phyloP scores from a whole-genome alignment of 306 rosid species.

The Abrus precatorius region DNA sequence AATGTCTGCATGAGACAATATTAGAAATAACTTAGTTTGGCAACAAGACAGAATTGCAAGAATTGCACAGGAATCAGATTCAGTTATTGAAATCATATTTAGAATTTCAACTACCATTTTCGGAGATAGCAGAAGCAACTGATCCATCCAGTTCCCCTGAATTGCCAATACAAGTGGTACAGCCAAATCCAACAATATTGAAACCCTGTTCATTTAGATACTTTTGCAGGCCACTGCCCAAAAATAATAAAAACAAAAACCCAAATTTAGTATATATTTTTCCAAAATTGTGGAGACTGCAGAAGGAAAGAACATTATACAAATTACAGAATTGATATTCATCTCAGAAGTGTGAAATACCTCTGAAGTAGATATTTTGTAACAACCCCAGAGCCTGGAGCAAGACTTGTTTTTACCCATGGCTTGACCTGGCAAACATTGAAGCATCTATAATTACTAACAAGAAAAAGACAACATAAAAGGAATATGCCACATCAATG shows the following conservation, averaged over 20 bases:
- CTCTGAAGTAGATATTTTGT: conserved; percentile 89
- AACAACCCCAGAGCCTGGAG: conserved; percentile 97
- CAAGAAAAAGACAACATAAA: conserved; percentile 16
- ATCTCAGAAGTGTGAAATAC: conserved; percentile 50
- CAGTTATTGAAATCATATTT: conserved; percentile 34
- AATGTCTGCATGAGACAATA: conserved; percentile 68
- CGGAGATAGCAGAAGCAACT: conserved; percentile 85
- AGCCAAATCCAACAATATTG: conserved; percentile 92
- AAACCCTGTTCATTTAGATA: conserved; percentile 88
- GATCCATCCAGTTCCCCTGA: conserved; percentile 87
- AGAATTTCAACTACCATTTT: conserved; percentile 68
- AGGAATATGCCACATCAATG: conserved; percentile 16
- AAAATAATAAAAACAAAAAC: conserved; percentile 31
- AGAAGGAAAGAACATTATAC: conserved; percentile 17
- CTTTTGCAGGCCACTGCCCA: conserved; percentile 87
- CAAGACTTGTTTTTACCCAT: conserved; percentile 99
- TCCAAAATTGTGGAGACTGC: conserved; percentile 28
- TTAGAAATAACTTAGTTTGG: conserved; percentile 28
- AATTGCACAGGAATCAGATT: conserved; percentile 33
- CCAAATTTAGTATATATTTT: conserved; percentile 36
- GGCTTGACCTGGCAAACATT: conserved; percentile 83
- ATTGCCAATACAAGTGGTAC: conserved; percentile 97
- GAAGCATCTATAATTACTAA: conserved; percentile 21
- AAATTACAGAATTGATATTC: conserved; percentile 34
- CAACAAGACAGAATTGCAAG: not conserved